A percentile compares a stretch with the other conserved stretches of the same genome.
Evolutionary conservation across 2,329 filamentous ascomycete genomes (phyloP).

Genomic region (Pestalotiopsis sp.): DNA sequence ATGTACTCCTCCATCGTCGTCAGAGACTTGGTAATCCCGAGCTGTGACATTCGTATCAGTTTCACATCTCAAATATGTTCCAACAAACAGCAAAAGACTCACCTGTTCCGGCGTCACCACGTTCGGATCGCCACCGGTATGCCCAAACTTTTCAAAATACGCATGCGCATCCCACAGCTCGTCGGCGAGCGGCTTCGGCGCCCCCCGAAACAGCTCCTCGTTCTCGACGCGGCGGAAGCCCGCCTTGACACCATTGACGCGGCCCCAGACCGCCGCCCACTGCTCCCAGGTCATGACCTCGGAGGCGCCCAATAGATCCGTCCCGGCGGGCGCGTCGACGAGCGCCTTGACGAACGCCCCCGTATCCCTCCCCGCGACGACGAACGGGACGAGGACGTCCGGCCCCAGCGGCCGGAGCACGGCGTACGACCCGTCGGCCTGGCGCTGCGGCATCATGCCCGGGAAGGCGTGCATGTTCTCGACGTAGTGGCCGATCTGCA

Average conservation of each 20-base stretch:
- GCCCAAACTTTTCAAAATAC: slow-evolving; percentile 8
- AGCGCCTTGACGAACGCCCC: slow-evolving; percentile 12
- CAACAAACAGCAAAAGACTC: not conserved
- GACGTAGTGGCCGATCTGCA: slow-evolving; percentile 16
- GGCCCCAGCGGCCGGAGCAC: not conserved
- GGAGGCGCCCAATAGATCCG: slow-evolving; percentile 7
- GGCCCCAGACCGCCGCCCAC: slow-evolving; percentile 11
- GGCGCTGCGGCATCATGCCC: slow-evolving; percentile 12
- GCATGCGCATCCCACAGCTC: not conserved
- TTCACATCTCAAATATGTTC: not conserved
- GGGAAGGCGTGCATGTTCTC: slow-evolving; percentile 14
- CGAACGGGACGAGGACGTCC: not conserved
- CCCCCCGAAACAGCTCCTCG: slow-evolving; percentile 2
- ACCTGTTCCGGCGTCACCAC: slow-evolving; percentile 11
- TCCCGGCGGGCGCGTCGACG: slow-evolving; percentile 6
- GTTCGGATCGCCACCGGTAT: slow-evolving; percentile 2
- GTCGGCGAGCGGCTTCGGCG: not conserved
- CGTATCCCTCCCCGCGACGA: slow-evolving; percentile 5
- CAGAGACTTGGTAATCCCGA: not conserved
- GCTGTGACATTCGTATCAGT: not conserved
- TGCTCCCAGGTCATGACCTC: slow-evolving; percentile 9
- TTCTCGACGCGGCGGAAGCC: slow-evolving; percentile 2
- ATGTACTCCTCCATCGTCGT: not conserved
- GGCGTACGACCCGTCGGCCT: slow-evolving; percentile 12
- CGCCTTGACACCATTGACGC: slow-evolving; percentile 4